Evolutionary conservation across 2,329 filamentous ascomycete species (phyloP).

Genomic region (Fusarium sublunatum): DNA sequence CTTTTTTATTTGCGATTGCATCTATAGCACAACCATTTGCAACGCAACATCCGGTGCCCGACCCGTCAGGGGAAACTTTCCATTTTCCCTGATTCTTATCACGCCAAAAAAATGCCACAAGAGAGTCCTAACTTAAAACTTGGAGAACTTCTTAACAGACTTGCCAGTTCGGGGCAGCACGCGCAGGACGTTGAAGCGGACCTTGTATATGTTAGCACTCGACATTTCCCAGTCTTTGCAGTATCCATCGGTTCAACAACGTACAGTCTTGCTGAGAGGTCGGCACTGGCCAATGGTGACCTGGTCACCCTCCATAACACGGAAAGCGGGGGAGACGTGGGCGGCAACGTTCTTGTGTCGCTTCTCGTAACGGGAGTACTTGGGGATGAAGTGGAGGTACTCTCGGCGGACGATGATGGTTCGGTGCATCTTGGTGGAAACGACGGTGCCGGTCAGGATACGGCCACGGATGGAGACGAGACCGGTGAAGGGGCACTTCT

Average conservation of each 20-base stretch:
- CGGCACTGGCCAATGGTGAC: constrained; percentile 99
- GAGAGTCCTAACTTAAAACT: constrained; percentile 81
- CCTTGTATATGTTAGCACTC: constrained; percentile 63
- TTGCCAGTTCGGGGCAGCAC: constrained; percentile 98
- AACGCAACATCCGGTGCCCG: constrained; percentile 57
- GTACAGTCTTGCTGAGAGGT: constrained; percentile 99
- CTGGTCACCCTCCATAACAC: constrained; percentile 99
- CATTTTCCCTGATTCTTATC: constrained; percentile 59
- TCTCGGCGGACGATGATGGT: constrained; percentile 99
- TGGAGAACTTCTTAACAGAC: constrained; percentile 96
- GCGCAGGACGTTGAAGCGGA: constrained; percentile 99
- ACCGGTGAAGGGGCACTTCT: constrained; percentile 99
- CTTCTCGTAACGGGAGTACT: constrained; percentile 99
- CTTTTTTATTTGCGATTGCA: constrained; percentile 58
- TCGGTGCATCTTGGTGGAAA: constrained; percentile 99
- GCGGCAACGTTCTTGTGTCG: constrained; percentile 99
- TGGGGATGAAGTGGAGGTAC: constrained; percentile 99
- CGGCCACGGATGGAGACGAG: constrained; percentile 99
- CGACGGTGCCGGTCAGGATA: constrained; percentile 99
- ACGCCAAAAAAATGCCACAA: constrained; percentile 68
- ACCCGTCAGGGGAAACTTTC: constrained; percentile 54
- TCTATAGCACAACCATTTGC: constrained; percentile 59
- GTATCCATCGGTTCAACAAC: constrained; percentile 62
- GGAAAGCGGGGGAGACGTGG: constrained; percentile 99
- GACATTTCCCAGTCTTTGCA: not conserved